Conservation (phyloP, 2,329 filamentous ascomycete genomes). For the Emericellopsis cladophorae region DNA sequence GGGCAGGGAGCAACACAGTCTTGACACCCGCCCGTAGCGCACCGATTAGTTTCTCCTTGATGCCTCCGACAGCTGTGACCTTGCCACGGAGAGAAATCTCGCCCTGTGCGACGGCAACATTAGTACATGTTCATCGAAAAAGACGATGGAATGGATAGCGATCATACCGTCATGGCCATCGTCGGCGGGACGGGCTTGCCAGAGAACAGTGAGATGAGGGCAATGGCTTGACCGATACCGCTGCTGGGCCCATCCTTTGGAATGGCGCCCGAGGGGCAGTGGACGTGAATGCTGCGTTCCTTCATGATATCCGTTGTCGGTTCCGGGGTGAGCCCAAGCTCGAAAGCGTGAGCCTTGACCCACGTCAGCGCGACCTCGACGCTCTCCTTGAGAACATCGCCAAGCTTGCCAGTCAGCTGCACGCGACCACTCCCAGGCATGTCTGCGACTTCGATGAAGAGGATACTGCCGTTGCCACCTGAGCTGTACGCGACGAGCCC, state of each 20-base stretch:
- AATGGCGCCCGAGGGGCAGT: slow-evolving; percentile 88
- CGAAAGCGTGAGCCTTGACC: slow-evolving; percentile 93
- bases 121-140: background rate
- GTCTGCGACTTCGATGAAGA: slow-evolving; percentile 96
- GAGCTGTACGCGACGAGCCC: slow-evolving; percentile 90
- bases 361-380: slow-evolving; percentile 93
- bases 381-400: slow-evolving; percentile 91
- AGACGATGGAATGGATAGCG: slow-evolving; percentile 8
- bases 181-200: slow-evolving; percentile 78
- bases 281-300: slow-evolving; percentile 84
- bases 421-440: slow-evolving; percentile 91
- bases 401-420: slow-evolving; percentile 90
- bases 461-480: slow-evolving; percentile 85
- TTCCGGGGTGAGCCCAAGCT: slow-evolving; percentile 71
- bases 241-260: slow-evolving; percentile 86
- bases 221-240: slow-evolving; percentile 87
- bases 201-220: slow-evolving; percentile 80
- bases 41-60: slow-evolving; percentile 97
- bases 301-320: slow-evolving; percentile 91
- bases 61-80: slow-evolving; percentile 88
- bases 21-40: slow-evolving; percentile 88
- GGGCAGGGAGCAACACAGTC: slow-evolving; percentile 75
- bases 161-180: slow-evolving; percentile 77
- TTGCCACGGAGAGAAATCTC: slow-evolving; percentile 73
- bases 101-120: slow-evolving; percentile 26